Evolutionary conservation across 2,329 filamentous ascomycete species (phyloP).

Genomic region (Pseudogymnoascus pannorum): DNA sequence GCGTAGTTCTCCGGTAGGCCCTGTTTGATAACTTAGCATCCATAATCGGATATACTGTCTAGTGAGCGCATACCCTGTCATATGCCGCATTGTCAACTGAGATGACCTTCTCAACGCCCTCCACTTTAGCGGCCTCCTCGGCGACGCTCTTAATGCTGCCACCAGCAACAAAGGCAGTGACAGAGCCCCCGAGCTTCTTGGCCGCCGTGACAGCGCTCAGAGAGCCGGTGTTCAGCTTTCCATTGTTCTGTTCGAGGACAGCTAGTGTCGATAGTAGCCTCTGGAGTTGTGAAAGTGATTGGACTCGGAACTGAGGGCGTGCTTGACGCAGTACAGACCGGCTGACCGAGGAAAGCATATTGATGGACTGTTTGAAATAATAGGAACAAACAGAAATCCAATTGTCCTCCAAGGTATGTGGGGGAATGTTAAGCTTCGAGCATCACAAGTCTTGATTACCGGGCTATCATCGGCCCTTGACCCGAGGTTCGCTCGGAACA

Average conservation of each 20-base stretch:
- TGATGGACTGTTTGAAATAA: conserved; percentile 12
- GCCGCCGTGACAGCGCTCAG: conserved; percentile 81
- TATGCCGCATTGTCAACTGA: conserved; percentile 83
- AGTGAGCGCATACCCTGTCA: conserved; percentile 61
- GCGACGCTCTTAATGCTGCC: conserved; percentile 67
- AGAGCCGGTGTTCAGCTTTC: conserved; percentile 75
- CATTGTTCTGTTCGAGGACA: conserved; percentile 85
- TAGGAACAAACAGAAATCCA: conserved; percentile 7
- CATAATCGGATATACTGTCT: background rate
- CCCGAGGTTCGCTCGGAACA: conserved; percentile 8
- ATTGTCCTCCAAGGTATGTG: conserved; percentile 10
- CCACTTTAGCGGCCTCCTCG: conserved; percentile 78
- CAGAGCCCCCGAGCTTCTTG: conserved; percentile 72
- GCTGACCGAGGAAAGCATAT: conserved; percentile 27
- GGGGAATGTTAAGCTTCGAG: conserved; percentile 3
- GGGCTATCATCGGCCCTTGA: conserved; percentile 10
- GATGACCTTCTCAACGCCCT: conserved; percentile 86
- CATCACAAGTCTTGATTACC: conserved; percentile 5
- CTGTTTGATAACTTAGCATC: conserved; percentile 35
- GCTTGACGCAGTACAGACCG: conserved; percentile 25
- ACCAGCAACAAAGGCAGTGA: conserved; percentile 85
- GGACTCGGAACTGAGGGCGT: conserved; percentile 35
- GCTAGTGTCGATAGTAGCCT: conserved; percentile 82
- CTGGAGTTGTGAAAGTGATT: conserved; percentile 45
- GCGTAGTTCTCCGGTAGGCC: conserved; percentile 91